Base-by-base conservation (phyloP, 345 rosid genomes). In the Syzygium jambos region DNA sequence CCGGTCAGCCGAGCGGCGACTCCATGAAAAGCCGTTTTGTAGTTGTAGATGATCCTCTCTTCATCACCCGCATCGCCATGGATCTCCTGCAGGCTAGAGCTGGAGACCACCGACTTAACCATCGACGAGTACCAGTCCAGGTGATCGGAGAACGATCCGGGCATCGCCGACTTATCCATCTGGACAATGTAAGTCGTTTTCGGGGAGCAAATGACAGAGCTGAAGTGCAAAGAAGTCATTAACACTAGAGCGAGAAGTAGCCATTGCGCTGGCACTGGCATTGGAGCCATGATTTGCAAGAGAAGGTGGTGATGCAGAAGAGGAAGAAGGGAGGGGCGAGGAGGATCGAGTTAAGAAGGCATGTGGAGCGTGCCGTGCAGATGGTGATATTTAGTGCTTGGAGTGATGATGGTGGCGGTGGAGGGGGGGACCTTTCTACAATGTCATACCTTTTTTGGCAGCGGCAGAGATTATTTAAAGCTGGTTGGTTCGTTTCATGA, bases 111-210 rank as follows among this genome's bases (percentile, higher is more conserved):
- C 27, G 97, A 93, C 85, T 91, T 85, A 52, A 97, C 87, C 87
- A 91, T 95, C 4, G 97, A 95, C 21, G 95, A 89, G 92, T 95
- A 97, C 99, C 99, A 97, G 52, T 97, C 92, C 5, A 92, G 90
- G 88, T 95, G 96, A 59, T 52, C 52, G 53, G 93, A 87, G 89
- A 92, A 93, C 51, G 95, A 88, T 43, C 55, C 91, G 17, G 99
- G 99, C 97, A 90, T 96, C 21, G 97, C 95, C 49, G 93, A 90
- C 89, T 90, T 97, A 85, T 97, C 98, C 98, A 97, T 96, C 30
- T 97, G 99, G 86, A 97, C 90, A 27, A 97, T 92, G 88, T 93
- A 97, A 88, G 97, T 96, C 86, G 91, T 94, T 93, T 90, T 96
- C 41, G 85, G 85, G 84, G 91, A 65, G 38, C 91, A 86, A 61